Conservation (phyloP, 176 grass and related monocot species). For the Dendrocalamus sinicus region DNA sequence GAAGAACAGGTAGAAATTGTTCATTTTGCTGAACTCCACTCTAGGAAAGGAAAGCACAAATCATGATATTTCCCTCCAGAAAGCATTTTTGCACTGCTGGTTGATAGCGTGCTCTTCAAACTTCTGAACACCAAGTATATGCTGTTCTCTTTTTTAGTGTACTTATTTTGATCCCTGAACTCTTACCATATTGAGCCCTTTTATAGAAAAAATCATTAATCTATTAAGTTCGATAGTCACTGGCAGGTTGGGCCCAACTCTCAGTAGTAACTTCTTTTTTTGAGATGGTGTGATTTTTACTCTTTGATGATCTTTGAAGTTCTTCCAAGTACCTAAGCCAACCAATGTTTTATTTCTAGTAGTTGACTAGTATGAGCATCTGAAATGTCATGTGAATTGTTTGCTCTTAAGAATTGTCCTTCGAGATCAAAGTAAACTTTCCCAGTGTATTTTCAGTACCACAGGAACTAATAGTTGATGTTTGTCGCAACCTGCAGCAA, state of each 20-base stretch:
- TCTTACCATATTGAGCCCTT: not conserved
- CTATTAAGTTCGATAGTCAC: not conserved
- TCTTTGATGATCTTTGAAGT: not conserved
- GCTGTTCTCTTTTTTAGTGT: not conserved
- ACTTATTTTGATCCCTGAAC: not conserved
- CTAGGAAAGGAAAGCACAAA: not conserved
- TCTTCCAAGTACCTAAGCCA: not conserved
- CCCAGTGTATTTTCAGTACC: not conserved
- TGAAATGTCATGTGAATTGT: not conserved
- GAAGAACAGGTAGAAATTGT: conserved; percentile 76
- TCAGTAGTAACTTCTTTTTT: not conserved
- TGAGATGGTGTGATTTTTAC: not conserved
- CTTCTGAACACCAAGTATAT: not conserved
- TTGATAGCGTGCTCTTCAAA: not conserved
- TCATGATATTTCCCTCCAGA: not conserved
- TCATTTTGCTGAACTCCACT: not conserved
- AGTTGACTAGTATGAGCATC: not conserved
- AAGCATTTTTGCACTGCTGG: not conserved
- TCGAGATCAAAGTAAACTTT: not conserved
- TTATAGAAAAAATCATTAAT: not conserved
- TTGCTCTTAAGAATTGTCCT: not conserved
- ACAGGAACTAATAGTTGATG: conserved; percentile 12
- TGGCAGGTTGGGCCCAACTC: not conserved
- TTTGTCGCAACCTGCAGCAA: conserved; percentile 59
- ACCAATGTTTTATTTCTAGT: not conserved